These are phyloP conservation scores for Tetrahymena borealis DNA, from an alignment of 73 alveolate species.

Conservation along the genomic window DNA sequence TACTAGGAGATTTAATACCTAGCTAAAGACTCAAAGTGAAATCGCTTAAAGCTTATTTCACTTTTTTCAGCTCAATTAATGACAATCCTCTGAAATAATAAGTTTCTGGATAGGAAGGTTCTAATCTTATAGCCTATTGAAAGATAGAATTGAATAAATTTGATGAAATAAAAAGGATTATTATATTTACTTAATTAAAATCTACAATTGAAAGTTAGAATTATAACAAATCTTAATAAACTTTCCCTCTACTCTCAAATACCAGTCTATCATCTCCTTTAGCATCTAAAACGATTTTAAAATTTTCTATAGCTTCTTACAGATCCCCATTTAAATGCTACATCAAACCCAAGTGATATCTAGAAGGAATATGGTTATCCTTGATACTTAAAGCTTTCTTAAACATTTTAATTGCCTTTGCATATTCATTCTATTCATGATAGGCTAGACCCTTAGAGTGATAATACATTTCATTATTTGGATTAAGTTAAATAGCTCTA, in stretches of 20 bases:
- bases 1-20: conserved; percentile 51
- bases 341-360: conserved; percentile 75
- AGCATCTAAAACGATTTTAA: conserved; percentile 55
- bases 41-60: conserved; percentile 66
- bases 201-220: conserved; percentile 66
- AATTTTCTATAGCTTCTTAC: conserved; percentile 58
- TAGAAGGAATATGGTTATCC: conserved; percentile 51
- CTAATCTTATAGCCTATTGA: conserved; percentile 59
- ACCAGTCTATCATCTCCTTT: conserved; percentile 56
- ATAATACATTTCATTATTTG: conserved; percentile 65
- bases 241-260: conserved; percentile 67
- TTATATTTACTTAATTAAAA: conserved; percentile 46
- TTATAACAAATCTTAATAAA: conserved; percentile 72
- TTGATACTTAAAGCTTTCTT: conserved; percentile 56
- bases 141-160: too few relatives aligned
- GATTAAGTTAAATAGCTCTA: conserved; percentile 59
- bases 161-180: too few relatives aligned
- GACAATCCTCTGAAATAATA: conserved; percentile 79
- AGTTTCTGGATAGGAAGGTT: conserved; percentile 56
- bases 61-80: conserved; percentile 50
- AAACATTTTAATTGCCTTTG: conserved; percentile 74
- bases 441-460: conserved; percentile 85
- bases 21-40: conserved; percentile 51
- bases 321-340: conserved; percentile 54
- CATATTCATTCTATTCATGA: conserved; percentile 53